Percentiles rank a stretch among this genome's conserved stretches.
Conservation (phyloP, 2,329 filamentous ascomycete genomes). For the Pleurostoma richardsiae region DNA sequence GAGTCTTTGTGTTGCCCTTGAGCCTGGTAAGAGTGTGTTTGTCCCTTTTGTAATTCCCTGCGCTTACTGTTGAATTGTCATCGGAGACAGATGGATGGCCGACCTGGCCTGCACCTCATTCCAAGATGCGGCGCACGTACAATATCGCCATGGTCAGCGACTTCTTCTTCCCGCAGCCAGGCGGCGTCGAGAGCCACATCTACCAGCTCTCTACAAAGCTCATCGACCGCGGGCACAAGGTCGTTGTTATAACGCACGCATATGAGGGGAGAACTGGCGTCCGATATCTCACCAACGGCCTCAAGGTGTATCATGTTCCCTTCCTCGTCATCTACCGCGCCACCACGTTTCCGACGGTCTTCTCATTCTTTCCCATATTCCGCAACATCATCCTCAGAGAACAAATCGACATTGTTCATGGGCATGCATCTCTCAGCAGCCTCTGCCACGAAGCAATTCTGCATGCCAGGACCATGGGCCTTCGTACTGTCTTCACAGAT, state of each 20-base stretch:
- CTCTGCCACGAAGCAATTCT: slow-evolving; percentile 93
- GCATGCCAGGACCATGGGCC: slow-evolving; percentile 91
- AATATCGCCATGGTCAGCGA: slow-evolving; percentile 92
- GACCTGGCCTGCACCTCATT: background rate
- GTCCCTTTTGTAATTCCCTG: background rate
- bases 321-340: slow-evolving; percentile 95
- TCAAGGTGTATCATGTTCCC: slow-evolving; percentile 97
- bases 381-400: slow-evolving; percentile 94
- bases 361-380: slow-evolving; percentile 98
- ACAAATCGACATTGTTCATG: slow-evolving; percentile 93
- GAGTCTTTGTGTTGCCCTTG: too few species aligned
- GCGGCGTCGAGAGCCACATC: slow-evolving; percentile 95
- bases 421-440: slow-evolving; percentile 90
- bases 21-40: background rate
- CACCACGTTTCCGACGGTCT: slow-evolving; percentile 91
- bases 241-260: slow-evolving; percentile 94
- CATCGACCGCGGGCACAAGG: slow-evolving; percentile 95
- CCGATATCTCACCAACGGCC: slow-evolving; percentile 91
- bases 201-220: slow-evolving; percentile 96
- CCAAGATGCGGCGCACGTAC: slow-evolving; percentile 53
- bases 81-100: background rate
- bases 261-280: slow-evolving; percentile 88
- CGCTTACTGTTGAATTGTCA: background rate
- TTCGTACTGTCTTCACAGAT: slow-evolving; percentile 94
- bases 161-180: slow-evolving; percentile 98